Evolutionary conservation across 345 rosid species (phyloP), one percentile per base, ranked within the genome.

Genomic region (Citrus medica): DNA sequence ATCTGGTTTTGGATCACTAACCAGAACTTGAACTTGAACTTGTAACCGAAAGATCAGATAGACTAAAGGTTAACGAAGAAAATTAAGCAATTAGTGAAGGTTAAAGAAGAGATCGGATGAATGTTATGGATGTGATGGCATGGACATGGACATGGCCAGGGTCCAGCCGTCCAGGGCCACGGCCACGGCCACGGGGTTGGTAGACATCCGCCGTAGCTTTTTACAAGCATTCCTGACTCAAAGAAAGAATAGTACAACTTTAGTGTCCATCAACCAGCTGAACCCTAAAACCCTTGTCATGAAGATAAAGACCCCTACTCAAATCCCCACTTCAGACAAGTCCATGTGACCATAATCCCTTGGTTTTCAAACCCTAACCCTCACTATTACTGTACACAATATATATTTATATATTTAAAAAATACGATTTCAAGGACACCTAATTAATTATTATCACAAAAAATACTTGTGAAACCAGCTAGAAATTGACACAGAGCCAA

Each of bases 261-360:
- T 73, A 78, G 84, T 80, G 77, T 53, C 64, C 70, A 76, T 80
- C 78, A 21, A 71, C 79, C 76, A 51, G 2, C 70, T 76, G 76
- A 74, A 73, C 75, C 83, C 58, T 64, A 37, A 80, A 71, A 12
- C 42, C 64, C 67, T 6, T 53, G 37, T 40, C 71, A 76, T 78
- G 77, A 82, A 72, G 66, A 77, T 46, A 46, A 13, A 46, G 51
- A 46, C 51, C 75, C 85, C 82, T 76, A 74, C 37, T 76, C 51
- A 46, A 51, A 69, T 3, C 76, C 80, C 79, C 67, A 73, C 59
- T 24, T 46, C 62, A 78, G 89, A 86, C 90, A 89, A 84, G 56
- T 82, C 87, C 92, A 85, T 84, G 92, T 87, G 90, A 85, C 59
- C 81, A 46, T 69, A 80, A 84, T 75, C 73, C 86, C 86, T 83